These are phyloP conservation scores for Castanopsis chinensis DNA, from an alignment of 306 rosid genomes.

Conservation along the genomic window DNA sequence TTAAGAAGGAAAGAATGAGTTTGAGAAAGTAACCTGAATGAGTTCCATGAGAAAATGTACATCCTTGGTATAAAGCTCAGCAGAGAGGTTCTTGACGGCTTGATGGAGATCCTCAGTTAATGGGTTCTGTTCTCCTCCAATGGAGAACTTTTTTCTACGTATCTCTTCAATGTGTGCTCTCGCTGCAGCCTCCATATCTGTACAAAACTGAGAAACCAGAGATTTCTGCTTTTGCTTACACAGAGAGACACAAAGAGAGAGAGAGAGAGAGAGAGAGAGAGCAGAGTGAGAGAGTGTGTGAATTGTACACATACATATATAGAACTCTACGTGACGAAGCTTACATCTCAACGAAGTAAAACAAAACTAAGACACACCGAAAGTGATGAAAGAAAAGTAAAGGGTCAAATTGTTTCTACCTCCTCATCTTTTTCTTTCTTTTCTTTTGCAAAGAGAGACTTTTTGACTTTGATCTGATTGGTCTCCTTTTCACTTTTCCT, in stretches of 20 bases:
- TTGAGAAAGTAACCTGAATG: not conserved
- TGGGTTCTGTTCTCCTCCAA: constrained; percentile 46
- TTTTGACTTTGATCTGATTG: too few relatives aligned
- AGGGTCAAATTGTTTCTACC: too few relatives aligned
- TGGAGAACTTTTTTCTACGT: constrained; percentile 52
- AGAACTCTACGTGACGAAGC: not conserved
- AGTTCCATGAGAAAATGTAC: too few relatives aligned
- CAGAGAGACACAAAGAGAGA: not conserved
- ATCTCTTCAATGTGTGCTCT: constrained; percentile 57
- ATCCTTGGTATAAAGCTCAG: too few relatives aligned
- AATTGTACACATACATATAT: too few relatives aligned
- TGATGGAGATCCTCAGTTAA: constrained; percentile 53
- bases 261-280: not conserved
- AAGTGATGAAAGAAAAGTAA: too few relatives aligned
- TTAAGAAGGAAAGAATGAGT: too few relatives aligned
- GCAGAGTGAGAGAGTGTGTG: not conserved
- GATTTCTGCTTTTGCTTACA: not conserved
- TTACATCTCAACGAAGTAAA: constrained; percentile 5
- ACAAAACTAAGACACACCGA: not conserved
- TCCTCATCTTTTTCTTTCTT: too few relatives aligned
- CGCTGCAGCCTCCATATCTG: constrained; percentile 21
- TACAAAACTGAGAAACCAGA: not conserved
- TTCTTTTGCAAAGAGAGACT: too few relatives aligned
- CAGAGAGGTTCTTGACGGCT: constrained; percentile 56
- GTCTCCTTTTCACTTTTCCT: too few relatives aligned